Base-by-base conservation (phyloP, 495 filamentous ascomycete genomes). In the Xylaria bambusicola region DNA sequence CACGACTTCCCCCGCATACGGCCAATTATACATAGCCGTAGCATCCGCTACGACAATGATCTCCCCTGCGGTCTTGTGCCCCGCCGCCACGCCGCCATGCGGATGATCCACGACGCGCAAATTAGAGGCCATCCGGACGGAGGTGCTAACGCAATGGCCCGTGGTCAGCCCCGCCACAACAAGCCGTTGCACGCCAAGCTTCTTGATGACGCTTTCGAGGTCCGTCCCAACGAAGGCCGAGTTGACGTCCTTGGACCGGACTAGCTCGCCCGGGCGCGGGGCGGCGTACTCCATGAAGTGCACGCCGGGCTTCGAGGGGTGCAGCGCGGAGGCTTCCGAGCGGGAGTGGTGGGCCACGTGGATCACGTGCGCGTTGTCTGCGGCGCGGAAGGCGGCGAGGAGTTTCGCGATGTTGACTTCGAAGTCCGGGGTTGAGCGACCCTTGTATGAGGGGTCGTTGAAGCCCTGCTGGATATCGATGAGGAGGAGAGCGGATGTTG, bases 401-500 rank as follows among this genome's bases (percentile, higher is more conserved):
- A 84, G 72, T 4, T 71, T 56, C 40, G 65, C 51, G 38, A 81
- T 59, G 55, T 82, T 82, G 24, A 55, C 42, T 62, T 83, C 75
- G 52, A 77, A 81, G 36, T 64, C 52, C 3, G 78, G 76, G 54
- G 80, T 81, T 62, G 75, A 79, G 42, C 78, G 77, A 6, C 56
- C 56, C 13, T 67, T 54, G 31, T 81, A 80, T 71, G 77, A 72
- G 6, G 80, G 76, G 48, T 81, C 65, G 33, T 61, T 66, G 62
- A 85, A 81, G 64, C 69, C 82, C 17, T 72, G 63, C 70, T 86
- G 82, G 63, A 83, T 80, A 71, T 86, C 82, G 52, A 86, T 84
- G 45, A 86, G 71, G 58, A 86, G 68, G 21, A 85, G 72, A 12
- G 81, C 82, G 0, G 82, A 44, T 15, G 44, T 23, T 27, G 44